These are phyloP conservation scores for Kodamaea plutei DNA, from an alignment of 1,139 yeast species.

Conservation along the genomic window DNA sequence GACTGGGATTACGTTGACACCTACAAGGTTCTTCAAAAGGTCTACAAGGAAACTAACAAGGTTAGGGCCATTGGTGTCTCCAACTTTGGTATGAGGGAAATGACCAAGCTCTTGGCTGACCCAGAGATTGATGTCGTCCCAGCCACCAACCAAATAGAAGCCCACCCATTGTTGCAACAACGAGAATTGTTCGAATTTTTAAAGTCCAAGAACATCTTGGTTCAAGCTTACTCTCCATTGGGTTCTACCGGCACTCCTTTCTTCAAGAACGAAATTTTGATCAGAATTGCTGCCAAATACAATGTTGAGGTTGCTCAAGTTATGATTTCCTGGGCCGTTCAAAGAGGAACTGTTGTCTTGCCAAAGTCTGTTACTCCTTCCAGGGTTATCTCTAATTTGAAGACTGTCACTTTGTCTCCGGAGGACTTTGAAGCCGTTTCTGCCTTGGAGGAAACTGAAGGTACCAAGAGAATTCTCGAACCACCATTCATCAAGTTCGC, in stretches of 20 bases:
- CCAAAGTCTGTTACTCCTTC: conserved; percentile 18
- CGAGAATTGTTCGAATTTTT: conserved; percentile 14
- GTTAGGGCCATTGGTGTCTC: conserved; percentile 19
- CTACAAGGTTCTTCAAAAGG: conserved; percentile 64
- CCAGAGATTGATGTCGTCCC: conserved; percentile 16
- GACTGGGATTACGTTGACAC: conserved; percentile 62
- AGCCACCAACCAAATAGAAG: conserved; percentile 20
- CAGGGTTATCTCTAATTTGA: conserved; percentile 17
- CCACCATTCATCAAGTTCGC: conserved; percentile 12
- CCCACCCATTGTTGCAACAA: conserved; percentile 22
- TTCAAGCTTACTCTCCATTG: conserved; percentile 23
- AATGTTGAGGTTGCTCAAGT: conserved; percentile 14
- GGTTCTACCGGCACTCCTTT: conserved; percentile 20
- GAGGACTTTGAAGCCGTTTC: conserved; percentile 16
- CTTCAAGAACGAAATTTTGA: conserved; percentile 13
- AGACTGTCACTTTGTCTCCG: conserved; percentile 12
- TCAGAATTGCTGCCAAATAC: conserved; percentile 15
- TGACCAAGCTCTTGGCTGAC: conserved; percentile 14
- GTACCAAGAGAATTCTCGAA: conserved; percentile 13
- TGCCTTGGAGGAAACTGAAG: conserved; percentile 13
- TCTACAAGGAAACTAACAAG: conserved; percentile 46
- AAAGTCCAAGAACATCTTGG: conserved; percentile 13
- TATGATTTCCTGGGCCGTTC: conserved; percentile 18
- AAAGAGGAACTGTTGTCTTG: conserved; percentile 21
- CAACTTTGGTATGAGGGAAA: conserved; percentile 15